Base-by-base conservation (phyloP, 2,329 filamentous ascomycete genomes). In the Hyphodiscus sp. region DNA sequence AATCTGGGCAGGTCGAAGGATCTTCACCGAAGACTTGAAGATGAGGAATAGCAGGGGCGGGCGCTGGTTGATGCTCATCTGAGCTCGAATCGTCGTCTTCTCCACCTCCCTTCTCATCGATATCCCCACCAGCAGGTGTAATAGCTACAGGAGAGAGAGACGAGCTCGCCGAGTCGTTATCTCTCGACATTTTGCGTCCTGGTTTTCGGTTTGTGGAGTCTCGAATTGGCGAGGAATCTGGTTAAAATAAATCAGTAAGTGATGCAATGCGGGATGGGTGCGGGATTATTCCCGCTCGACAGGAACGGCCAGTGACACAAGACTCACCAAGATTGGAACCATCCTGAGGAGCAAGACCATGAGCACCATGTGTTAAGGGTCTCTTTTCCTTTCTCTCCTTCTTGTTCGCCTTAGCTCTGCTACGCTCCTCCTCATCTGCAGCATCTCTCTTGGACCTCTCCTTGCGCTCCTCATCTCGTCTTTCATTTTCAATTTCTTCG, bases 21-120 rank as follows among this genome's bases (percentile, higher is more conserved):
- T 97, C 91, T 41, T 92, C 86, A 55, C 92, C 92, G 69, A 96
- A 97, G 0, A 90, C 91, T 71, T 95, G 89, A 55, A 91, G 86
- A 46, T 66, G 61, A 6, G 81, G 79, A 20, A 86, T 71, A 7
- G 80, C 75, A n/a, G 82, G 78, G 1, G 80, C 79, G 6, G 81
- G 80, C 47, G 75, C 74, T 15, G 78, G 79, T 66, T 81, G 82
- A 68, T 81, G 82, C 43, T 80, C 78, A 43, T 78, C 66, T 47
- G 78, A 80, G 57, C 77, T 80, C 13, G 65, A 66, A 73, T 78
- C 51, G 29, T 76, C 76, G 18, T 75, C 75, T 7, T 75, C 73
- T 8, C 70, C 71, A 9, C 65, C 66, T 20, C 71, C 67, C 50
- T 81, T 82, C 45, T 79, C 75, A 63, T 84, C 80, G 16, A 79